Evolutionary conservation across 148 eudicot species (phyloP), one percentile per base, ranked within the genome.

Genomic region (Rhododendron molle): DNA sequence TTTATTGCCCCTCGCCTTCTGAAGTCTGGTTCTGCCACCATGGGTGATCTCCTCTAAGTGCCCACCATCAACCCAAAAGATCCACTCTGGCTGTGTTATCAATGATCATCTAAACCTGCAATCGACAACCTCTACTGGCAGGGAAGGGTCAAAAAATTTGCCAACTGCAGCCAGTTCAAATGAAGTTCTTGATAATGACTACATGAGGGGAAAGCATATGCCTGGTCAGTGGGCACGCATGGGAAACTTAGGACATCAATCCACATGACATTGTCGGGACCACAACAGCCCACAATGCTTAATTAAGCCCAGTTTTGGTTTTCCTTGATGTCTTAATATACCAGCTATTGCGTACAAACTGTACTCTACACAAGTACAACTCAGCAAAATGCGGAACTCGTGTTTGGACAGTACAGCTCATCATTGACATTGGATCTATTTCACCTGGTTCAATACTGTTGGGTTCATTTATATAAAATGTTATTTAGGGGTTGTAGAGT

Each of bases 131-230:
- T 36, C 36, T 5, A 30, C 2, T 50, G 65, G 40, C 10, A 78
- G 58, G 36, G 58, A 47, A 80, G n/a, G 12, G 40, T 7, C 23
- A 28, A 14, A 28, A 30, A 23, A 5, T 18, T 54, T 20, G n/a
- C 65, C 82, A 50, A 80, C 23, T 80, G 67, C 83, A 80, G 43
- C 65, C 32, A 80, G 12, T 69, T 69, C 34, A 80, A 52, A 30
- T n/a, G 58, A 81, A 46, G 34, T 3, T 47, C 16, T 46, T 26
- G 34, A 46, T 72, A 43, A 16, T 76, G 47, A 36, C 79, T 38
- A 78, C 54, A 11, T 23, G 20, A 18, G 16, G 15, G 81, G 81
- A 20, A 78, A 8, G 18, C 81, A 78, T 7, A 38, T 76, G 79
- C 10, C 11, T 40, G 28, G n/a, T n/a, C 76, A 32, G 76, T 72